Percentiles rank a stretch among this genome's conserved stretches.
These are phyloP conservation scores for Podaxis rugospora DNA, from an alignment of 768 basidiomycete genomes.

Conservation along the genomic window DNA sequence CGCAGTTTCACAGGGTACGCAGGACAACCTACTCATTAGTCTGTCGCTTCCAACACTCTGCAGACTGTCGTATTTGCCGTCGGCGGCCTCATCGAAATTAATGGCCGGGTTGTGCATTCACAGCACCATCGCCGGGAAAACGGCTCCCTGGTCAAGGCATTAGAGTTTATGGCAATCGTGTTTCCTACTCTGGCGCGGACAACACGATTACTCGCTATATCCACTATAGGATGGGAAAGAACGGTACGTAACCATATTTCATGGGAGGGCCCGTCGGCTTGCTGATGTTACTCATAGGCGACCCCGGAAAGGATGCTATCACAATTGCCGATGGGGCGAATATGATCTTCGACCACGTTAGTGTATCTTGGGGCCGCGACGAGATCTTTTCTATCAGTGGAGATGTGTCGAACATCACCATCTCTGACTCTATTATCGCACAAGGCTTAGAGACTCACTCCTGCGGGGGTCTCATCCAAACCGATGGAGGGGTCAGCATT, in stretches of 20 bases:
- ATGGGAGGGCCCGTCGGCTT: not conserved
- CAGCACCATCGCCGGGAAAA: constrained; percentile 30
- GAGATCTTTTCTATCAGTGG: constrained; percentile 33
- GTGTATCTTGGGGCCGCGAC: constrained; percentile 30
- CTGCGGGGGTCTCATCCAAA: constrained; percentile 32
- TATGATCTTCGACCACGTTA: constrained; percentile 34
- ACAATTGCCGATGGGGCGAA: constrained; percentile 30
- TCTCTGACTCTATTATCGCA: constrained; percentile 32
- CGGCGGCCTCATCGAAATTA: constrained; percentile 29
- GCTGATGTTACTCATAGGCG: constrained; percentile 15
- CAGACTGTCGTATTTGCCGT: constrained; percentile 31
- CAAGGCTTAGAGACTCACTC: constrained; percentile 33
- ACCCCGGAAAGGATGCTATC: constrained; percentile 29
- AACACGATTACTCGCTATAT: constrained; percentile 27
- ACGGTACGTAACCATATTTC: constrained; percentile 14
- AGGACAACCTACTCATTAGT: not conserved
- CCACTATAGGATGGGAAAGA: constrained; percentile 26
- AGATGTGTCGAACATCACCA: constrained; percentile 31
- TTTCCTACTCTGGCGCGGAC: constrained; percentile 26
- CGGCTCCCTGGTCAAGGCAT: constrained; percentile 36
- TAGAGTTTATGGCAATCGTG: constrained; percentile 30
- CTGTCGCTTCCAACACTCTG: not conserved
- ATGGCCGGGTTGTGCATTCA: constrained; percentile 24
- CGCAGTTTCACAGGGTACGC: constrained; percentile 27
- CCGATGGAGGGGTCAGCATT: constrained; percentile 31